Base-by-base conservation (phyloP, 1,139 yeast genomes). In the Saccharomycopsis phalli region DNA sequence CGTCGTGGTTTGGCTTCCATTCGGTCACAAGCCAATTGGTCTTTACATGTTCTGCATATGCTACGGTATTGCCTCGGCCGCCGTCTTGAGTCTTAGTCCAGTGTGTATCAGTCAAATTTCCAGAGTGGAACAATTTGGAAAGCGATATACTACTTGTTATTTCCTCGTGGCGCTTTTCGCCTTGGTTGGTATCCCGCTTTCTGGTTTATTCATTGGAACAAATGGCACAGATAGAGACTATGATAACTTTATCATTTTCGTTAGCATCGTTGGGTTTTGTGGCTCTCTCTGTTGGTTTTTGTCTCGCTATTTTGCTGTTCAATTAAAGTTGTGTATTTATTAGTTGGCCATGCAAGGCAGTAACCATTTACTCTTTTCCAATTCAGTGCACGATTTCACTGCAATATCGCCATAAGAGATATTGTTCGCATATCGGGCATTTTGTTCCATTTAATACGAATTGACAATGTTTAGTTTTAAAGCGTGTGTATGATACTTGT, bases 141-240 rank as follows among this genome's bases (percentile, higher is more conserved):
- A 71, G 51, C 67, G 81, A 23, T 80, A 75, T 52, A 81, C 87
- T 0, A 77, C 83, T 0, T 67, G 79, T 56, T 79, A 80, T 54
- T 76, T 76, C 51, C 63, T 76, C 31, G 76, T 77, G 36, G 71
- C 82, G 8, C 71, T 79, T 52, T 73, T 74, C 27, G 70, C 73
- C 4, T 59, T 80, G 37, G 65, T 69, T 0, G 42, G 33, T 11
- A 59, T 71, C 45, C 80, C 79, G 18, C 60, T 73, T 31, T 69
- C 73, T 2, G 77, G 78, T 33, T 71, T 71, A 3, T 64, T 72
- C 36, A 65, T 67, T 45, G 62, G 62, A 2, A 25, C 6, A 7
- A 31, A 40, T 18, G 59, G 32, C 5, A 34, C 38, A 4, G 22
- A 5, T 3, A 26, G 14, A 8, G 27, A 38, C n/a, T 44, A 44